phyloP scores from a whole-genome alignment of 768 basidiomycete genomes.

The Podaxis sp. region DNA sequence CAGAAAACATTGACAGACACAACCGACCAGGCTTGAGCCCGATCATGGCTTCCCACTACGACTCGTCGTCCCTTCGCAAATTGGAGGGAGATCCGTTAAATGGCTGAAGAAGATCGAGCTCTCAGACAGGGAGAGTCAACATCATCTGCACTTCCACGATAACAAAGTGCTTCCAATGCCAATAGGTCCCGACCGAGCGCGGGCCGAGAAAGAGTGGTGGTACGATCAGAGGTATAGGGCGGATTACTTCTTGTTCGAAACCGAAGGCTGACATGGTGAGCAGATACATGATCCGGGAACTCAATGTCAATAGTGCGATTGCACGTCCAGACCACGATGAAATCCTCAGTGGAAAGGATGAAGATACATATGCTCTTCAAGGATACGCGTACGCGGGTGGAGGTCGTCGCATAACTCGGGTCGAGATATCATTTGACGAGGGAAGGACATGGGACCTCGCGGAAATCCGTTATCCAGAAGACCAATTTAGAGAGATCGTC shows the following conservation, averaged over 20 bases:
- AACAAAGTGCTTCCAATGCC: conserved; percentile 62
- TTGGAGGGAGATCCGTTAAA: conserved; percentile 60
- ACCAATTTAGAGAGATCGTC: conserved; percentile 39
- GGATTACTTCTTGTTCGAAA: background rate
- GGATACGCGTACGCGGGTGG: conserved; percentile 68
- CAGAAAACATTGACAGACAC: background rate
- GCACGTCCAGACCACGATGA: conserved; percentile 57
- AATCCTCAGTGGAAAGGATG: conserved; percentile 22
- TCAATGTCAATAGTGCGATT: conserved; percentile 60
- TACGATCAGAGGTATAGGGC: conserved; percentile 39
- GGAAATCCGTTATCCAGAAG: conserved; percentile 43
- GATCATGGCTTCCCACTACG: conserved; percentile 69
- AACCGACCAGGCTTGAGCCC: conserved; percentile 39
- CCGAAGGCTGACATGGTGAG: background rate
- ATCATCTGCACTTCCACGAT: conserved; percentile 48
- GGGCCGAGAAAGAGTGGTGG: conserved; percentile 54
- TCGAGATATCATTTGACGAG: conserved; percentile 56
- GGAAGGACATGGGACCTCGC: conserved; percentile 49
- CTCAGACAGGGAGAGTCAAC: conserved; percentile 47
- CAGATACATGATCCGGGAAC: conserved; percentile 45
- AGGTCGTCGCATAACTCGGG: conserved; percentile 53
- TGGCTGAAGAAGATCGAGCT: conserved; percentile 60
- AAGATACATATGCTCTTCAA: conserved; percentile 36
- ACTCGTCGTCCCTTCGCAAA: conserved; percentile 60
- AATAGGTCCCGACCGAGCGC: conserved; percentile 49